Percentiles rank a stretch among this genome's conserved stretches.
phyloP scores from a whole-genome alignment of 2,329 filamentous ascomycete genomes.

The Sphaceloma murrayae region DNA sequence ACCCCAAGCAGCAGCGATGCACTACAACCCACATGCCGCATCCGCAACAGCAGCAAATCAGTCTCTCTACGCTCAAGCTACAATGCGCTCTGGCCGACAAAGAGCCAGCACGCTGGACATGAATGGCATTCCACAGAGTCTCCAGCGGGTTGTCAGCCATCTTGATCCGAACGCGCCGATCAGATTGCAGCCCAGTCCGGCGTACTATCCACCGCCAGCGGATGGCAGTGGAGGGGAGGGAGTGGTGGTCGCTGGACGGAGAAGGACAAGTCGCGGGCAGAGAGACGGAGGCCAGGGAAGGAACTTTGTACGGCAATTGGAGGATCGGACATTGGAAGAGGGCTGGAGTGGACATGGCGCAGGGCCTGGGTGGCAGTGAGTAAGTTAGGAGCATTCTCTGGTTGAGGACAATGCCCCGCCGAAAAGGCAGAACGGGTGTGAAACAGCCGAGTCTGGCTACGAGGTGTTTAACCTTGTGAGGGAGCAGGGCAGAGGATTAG shows the following conservation, averaged over 20 bases:
- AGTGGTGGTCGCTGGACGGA: conserved; percentile 60
- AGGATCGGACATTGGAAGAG: conserved; percentile 89
- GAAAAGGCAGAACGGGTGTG: too few relatives aligned
- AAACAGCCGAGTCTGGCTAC: too few relatives aligned
- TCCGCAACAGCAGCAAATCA: conserved; percentile 44
- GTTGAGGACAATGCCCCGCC: too few relatives aligned
- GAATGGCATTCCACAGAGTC: conserved; percentile 72
- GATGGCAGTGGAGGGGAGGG: conserved; percentile 66
- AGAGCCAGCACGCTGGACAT: conserved; percentile 95
- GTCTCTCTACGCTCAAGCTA: conserved; percentile 63
- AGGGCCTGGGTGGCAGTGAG: conserved; percentile 11
- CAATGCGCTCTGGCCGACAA: conserved; percentile 68
- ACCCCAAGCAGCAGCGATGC: conserved; percentile 31
- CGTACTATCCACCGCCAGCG: conserved; percentile 88
- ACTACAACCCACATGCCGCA: conserved; percentile 32
- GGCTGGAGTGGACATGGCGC: conserved; percentile 46
- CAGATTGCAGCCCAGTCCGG: conserved; percentile 84
- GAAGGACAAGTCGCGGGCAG: conserved; percentile 50
- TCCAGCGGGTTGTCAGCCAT: conserved; percentile 92
- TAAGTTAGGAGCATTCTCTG: background rate
- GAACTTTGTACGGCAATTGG: conserved; percentile 89
- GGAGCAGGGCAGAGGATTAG: too few relatives aligned
- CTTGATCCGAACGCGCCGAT: conserved; percentile 92
- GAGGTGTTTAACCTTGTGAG: too few relatives aligned
- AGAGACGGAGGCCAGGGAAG: conserved; percentile 43